These are phyloP conservation scores for Sphenostylis stenocarpa DNA, from an alignment of 306 rosid genomes.

Conservation along the genomic window DNA sequence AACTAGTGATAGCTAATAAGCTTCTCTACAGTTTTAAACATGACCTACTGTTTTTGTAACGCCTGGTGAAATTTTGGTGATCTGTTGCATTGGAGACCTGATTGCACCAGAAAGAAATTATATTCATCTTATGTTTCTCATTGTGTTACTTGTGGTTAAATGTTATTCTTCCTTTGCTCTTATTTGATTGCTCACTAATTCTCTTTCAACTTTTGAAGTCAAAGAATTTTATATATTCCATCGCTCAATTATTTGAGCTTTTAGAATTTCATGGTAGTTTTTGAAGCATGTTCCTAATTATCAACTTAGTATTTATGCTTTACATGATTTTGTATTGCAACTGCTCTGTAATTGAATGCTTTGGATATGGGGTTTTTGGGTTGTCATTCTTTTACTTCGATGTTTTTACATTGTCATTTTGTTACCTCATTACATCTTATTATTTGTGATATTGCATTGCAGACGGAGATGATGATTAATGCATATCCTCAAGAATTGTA, in stretches of 20 bases:
- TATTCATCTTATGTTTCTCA: background rate
- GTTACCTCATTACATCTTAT: conserved; percentile 3
- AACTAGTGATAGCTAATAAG: background rate
- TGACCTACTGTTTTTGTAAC: conserved; percentile 5
- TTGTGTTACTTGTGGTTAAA: background rate
- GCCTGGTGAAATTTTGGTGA: background rate
- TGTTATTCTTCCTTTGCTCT: background rate
- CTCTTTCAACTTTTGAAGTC: conserved; percentile 6
- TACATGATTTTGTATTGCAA: conserved; percentile 5
- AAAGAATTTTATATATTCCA: background rate
- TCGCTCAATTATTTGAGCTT: background rate
- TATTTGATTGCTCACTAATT: conserved; percentile 5
- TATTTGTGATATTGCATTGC: conserved; percentile 33
- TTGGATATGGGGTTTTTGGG: conserved; percentile 20
- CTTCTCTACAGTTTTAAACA: background rate
- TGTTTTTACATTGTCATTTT: background rate
- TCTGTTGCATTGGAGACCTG: background rate
- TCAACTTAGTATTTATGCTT: background rate
- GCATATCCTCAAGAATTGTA: conserved; percentile 22
- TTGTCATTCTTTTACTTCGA: conserved; percentile 3
- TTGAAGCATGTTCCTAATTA: background rate
- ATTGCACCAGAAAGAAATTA: background rate
- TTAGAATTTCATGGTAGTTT: conserved; percentile 15
- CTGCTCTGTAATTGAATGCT: conserved; percentile 13
- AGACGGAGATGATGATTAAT: conserved; percentile 68